phyloP scores from a whole-genome alignment of 768 basidiomycete genomes.

The Pleurotus ostreatus region DNA sequence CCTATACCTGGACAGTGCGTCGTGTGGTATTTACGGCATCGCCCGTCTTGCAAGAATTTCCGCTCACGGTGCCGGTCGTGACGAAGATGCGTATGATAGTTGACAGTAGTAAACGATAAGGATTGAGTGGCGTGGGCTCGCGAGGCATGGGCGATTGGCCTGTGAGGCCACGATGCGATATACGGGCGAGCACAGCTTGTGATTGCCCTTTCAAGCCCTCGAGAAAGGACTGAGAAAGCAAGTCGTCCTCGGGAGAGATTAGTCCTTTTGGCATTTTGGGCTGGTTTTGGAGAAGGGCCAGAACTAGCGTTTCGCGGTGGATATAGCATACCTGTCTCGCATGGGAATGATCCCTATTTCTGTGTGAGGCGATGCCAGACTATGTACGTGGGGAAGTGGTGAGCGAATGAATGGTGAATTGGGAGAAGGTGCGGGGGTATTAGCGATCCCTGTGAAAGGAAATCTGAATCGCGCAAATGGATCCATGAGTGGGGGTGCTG shows the following conservation, averaged over 20 bases:
- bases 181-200: neutral
- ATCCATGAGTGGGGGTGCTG: neutral
- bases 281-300: neutral
- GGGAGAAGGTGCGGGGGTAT: too few species aligned
- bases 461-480: too few species aligned
- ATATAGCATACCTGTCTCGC: neutral
- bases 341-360: neutral
- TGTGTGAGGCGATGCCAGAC: neutral
- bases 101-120: neutral
- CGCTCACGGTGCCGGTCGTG: neutral
- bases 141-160: neutral
- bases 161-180: neutral
- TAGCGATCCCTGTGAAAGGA: too few species aligned
- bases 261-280: neutral
- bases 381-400: neutral
- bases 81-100: neutral
- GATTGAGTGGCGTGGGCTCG: neutral
- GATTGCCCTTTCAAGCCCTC: neutral
- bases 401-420: neutral
- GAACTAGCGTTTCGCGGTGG: neutral
- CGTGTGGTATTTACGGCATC: constrained; percentile 1
- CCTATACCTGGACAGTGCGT: neutral
- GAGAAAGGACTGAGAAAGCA: neutral
- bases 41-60: neutral
- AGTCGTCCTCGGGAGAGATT: neutral